phyloP scores from a whole-genome alignment of 176 grass and related monocot species.

The Lolium multiflorum region DNA sequence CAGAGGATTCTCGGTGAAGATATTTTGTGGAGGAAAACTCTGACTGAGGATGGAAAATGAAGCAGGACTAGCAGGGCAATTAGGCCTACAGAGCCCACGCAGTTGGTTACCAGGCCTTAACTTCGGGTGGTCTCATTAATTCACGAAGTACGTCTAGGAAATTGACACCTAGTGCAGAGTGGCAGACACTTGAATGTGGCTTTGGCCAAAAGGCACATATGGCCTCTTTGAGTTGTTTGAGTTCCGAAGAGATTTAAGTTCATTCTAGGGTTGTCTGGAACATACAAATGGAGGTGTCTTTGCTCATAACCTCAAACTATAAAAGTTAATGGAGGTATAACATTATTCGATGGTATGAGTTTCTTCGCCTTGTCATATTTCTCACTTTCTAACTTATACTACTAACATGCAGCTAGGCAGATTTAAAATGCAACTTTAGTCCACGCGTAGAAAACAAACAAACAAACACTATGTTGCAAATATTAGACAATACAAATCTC shows the following conservation, averaged over 20 bases:
- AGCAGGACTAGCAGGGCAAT: neutral
- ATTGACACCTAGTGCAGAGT: neutral
- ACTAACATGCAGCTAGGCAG: too few species aligned
- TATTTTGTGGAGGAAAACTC: too few species aligned
- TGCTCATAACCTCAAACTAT: too few species aligned
- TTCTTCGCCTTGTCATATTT: too few species aligned
- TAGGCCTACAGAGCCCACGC: neutral
- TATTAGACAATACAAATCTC: too few species aligned
- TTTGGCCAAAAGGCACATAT: neutral
- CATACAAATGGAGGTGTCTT: too few species aligned
- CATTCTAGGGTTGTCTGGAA: neutral
- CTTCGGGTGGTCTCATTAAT: neutral
- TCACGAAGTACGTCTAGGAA: neutral
- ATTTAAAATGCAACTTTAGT: too few species aligned
- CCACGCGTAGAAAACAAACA: too few species aligned
- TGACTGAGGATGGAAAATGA: neutral
- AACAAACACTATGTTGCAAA: too few species aligned
- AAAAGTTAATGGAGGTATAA: too few species aligned
- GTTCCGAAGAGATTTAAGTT: neutral
- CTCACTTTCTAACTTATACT: too few species aligned
- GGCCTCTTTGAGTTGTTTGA: neutral
- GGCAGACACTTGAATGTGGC: neutral
- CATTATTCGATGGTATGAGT: too few species aligned
- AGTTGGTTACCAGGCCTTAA: neutral
- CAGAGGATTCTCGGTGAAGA: neutral